A percentile compares a stretch with the other conserved stretches of the same genome.
Evolutionary conservation across 495 filamentous ascomycete species (phyloP).

Genomic region (Cudoniella acicularis): DNA sequence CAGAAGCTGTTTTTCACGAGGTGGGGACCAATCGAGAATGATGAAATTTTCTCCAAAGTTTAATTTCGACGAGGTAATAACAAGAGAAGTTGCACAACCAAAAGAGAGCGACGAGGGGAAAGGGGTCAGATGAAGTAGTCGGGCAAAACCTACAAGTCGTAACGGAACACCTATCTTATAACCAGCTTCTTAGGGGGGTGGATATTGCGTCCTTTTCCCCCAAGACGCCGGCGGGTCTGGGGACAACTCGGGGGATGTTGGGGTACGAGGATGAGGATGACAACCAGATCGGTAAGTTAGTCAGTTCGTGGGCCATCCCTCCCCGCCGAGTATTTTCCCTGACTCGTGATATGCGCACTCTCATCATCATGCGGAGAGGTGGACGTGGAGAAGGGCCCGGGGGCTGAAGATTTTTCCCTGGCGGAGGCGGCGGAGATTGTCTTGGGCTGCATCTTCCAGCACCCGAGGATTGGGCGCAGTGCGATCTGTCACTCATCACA

Average conservation of each 20-base stretch:
- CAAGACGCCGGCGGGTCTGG: neutral
- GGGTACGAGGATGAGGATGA: no score
- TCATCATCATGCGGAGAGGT: neutral
- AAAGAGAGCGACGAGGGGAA: no score
- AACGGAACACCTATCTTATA: slow-evolving; percentile 20
- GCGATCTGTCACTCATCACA: neutral
- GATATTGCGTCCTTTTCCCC: neutral
- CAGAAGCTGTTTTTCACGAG: neutral
- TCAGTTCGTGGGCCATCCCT: neutral
- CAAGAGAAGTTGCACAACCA: neutral
- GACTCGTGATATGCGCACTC: neutral
- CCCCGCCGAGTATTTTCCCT: neutral
- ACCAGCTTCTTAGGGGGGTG: neutral
- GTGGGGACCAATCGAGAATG: neutral
- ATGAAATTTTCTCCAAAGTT: neutral
- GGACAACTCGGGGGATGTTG: slow-evolving; percentile 12
- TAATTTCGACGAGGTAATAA: neutral
- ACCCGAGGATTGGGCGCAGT: neutral
- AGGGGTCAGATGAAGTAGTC: neutral
- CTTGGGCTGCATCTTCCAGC: neutral
- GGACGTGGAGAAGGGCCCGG: neutral
- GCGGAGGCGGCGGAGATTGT: neutral
- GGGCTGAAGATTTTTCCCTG: neutral
- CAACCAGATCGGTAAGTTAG: neutral
- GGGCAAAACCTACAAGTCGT: slow-evolving; percentile 9